A percentile compares a stretch with the other conserved stretches of the same genome.
Evolutionary conservation across 2,329 filamentous ascomycete species (phyloP).

Genomic region (Apiospora hydei): DNA sequence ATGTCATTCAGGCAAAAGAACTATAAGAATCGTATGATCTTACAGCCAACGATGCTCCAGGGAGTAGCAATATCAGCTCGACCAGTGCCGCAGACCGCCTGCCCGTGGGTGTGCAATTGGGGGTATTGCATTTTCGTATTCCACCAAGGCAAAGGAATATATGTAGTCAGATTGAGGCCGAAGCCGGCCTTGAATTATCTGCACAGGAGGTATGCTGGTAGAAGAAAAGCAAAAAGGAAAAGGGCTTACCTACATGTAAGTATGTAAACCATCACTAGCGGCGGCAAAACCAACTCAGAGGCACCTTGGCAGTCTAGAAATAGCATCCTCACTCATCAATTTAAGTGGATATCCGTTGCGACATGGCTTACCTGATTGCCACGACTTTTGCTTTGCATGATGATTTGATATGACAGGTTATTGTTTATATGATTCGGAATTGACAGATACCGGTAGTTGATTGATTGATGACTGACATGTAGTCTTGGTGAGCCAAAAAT

Average conservation of each 20-base stretch:
- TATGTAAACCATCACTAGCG: background rate
- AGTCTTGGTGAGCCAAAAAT: background rate
- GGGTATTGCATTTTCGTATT: background rate
- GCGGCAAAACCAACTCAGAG: background rate
- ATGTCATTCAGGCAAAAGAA: background rate
- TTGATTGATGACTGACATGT: background rate
- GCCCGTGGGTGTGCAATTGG: background rate
- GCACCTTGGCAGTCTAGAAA: slow-evolving; percentile 2
- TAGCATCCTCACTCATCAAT: background rate
- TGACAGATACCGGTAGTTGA: slow-evolving; percentile 9
- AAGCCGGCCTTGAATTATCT: background rate
- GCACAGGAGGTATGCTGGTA: background rate
- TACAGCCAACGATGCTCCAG: background rate
- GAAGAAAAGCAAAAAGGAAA: background rate
- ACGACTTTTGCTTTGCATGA: background rate
- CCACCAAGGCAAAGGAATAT: background rate
- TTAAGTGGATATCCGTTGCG: background rate
- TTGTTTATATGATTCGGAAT: background rate
- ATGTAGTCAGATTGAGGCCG: background rate
- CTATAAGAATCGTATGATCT: background rate
- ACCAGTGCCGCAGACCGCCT: background rate
- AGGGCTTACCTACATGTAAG: background rate
- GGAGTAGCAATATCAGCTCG: background rate
- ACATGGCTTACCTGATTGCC: background rate
- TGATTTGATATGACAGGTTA: background rate